Evolutionary conservation across 2,329 filamentous ascomycete genomes (phyloP).

Genomic region (Teratosphaeria epicoccoides): DNA sequence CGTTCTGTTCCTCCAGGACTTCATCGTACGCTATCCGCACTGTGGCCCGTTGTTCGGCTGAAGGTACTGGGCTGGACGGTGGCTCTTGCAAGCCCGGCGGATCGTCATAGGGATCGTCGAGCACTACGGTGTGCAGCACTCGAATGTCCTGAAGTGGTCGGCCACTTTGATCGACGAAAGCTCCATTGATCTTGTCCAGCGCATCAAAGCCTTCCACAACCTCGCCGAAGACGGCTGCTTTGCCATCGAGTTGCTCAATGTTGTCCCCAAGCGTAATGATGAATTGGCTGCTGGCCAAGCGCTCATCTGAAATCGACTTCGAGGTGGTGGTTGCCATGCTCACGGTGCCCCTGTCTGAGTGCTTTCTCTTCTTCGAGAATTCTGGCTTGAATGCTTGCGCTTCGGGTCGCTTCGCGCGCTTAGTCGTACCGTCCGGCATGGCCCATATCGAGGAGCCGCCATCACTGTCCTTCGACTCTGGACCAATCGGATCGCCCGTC

Average conservation of each 20-base stretch:
- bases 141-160: constrained; percentile 88
- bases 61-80: constrained; percentile 67
- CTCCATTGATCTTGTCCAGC: constrained; percentile 82
- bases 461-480: constrained; percentile 72
- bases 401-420: constrained; percentile 49
- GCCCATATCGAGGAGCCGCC: constrained; percentile 93
- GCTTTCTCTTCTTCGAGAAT: constrained; percentile 78
- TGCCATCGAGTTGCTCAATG: constrained; percentile 82
- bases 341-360: constrained; percentile 79
- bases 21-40: constrained; percentile 88
- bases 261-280: constrained; percentile 84
- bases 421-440: constrained; percentile 52
- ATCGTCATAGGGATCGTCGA: constrained; percentile 88
- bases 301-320: constrained; percentile 64
- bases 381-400: constrained; percentile 57
- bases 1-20: constrained; percentile 64
- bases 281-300: constrained; percentile 83
- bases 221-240: constrained; percentile 88
- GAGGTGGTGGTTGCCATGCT: constrained; percentile 92
- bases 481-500: constrained; percentile 86
- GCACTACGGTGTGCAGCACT: constrained; percentile 80
- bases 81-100: constrained; percentile 67
- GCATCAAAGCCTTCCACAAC: constrained; percentile 94
- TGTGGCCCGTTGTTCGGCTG: constrained; percentile 76
- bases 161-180: constrained; percentile 77